These are phyloP conservation scores for Peribolospora kevripleyi DNA, from an alignment of 768 basidiomycete species.

Conservation along the genomic window DNA sequence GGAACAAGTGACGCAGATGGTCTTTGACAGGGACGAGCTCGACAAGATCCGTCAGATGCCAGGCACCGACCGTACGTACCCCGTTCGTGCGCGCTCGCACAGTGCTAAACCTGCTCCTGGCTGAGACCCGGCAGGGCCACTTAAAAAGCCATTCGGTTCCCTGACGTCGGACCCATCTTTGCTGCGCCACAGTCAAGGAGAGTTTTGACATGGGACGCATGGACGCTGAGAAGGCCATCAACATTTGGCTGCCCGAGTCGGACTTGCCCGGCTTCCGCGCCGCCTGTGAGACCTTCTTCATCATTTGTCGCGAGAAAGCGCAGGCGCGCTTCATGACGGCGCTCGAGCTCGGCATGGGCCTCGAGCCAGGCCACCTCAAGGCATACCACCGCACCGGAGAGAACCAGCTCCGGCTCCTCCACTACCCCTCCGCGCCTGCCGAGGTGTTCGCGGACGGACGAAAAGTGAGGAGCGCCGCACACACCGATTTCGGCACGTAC, in stretches of 20 bases:
- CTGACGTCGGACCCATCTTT: constrained; percentile 1
- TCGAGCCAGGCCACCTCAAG: too few relatives aligned
- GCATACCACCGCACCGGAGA: constrained; percentile 24
- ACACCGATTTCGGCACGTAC: constrained; percentile 31
- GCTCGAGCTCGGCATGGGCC: too few relatives aligned
- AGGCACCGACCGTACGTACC: too few relatives aligned
- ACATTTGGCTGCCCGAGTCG: constrained; percentile 2
- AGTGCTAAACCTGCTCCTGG: constrained; percentile 7
- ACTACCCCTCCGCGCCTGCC: constrained; percentile 28
- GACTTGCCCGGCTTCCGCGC: constrained; percentile 5
- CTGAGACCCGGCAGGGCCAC: constrained; percentile 6
- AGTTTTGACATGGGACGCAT: constrained; percentile 5
- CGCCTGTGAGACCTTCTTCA: neutral
- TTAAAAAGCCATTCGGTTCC: constrained; percentile 8
- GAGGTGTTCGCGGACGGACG: constrained; percentile 16
- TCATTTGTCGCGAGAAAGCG: neutral
- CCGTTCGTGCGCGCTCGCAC: constrained; percentile 1
- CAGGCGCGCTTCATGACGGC: too few relatives aligned
- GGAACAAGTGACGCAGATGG: constrained; percentile 13
- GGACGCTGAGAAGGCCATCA: constrained; percentile 1
- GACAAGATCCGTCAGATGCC: constrained; percentile 1
- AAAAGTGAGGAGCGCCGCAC: constrained; percentile 24
- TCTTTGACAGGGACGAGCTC: constrained; percentile 1
- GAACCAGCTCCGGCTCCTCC: constrained; percentile 35
- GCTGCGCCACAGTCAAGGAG: constrained; percentile 5